A percentile compares a stretch with the other conserved stretches of the same genome.
These are phyloP conservation scores for Seminavis robusta DNA, from an alignment of 108 stramenopile genomes.

Conservation along the genomic window DNA sequence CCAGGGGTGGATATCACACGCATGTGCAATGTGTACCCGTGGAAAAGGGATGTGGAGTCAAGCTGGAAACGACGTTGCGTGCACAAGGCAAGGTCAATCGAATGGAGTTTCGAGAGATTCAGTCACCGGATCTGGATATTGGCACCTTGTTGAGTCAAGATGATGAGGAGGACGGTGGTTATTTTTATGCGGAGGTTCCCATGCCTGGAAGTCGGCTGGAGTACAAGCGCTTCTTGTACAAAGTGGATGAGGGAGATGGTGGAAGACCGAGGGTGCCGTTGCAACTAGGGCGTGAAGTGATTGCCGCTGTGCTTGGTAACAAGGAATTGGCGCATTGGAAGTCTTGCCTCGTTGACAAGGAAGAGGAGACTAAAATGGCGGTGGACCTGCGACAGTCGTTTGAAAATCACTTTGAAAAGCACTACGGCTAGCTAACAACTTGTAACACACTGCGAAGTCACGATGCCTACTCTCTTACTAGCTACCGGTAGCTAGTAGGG, in stretches of 20 bases:
- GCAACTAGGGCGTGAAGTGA: conserved; percentile 88
- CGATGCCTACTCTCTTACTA: too few species aligned
- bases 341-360: conserved; percentile 67
- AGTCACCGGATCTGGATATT: conserved; percentile 60
- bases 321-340: conserved; percentile 83
- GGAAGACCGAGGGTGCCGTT: conserved; percentile 48
- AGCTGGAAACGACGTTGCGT: conserved; percentile 59
- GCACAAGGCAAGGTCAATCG: conserved; percentile 51
- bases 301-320: conserved; percentile 64
- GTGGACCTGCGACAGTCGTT: conserved; percentile 48
- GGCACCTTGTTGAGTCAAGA: conserved; percentile 35
- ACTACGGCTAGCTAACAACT: too few species aligned
- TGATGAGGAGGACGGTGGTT: conserved; percentile 40
- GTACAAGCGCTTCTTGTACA: conserved; percentile 47
- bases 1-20: conserved; percentile 84
- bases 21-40: conserved; percentile 85
- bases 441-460: too few species aligned
- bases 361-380: conserved; percentile 72
- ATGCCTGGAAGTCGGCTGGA: conserved; percentile 27
- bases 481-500: too few species aligned
- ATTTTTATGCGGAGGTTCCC: conserved; percentile 64
- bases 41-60: conserved; percentile 29
- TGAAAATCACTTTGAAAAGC: too few species aligned
- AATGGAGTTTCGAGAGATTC: conserved; percentile 64
- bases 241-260: conserved; percentile 25